A percentile compares a stretch with the other conserved stretches of the same genome.
phyloP scores from a whole-genome alignment of 2,329 filamentous ascomycete species.

The Lecanicillium sp. region DNA sequence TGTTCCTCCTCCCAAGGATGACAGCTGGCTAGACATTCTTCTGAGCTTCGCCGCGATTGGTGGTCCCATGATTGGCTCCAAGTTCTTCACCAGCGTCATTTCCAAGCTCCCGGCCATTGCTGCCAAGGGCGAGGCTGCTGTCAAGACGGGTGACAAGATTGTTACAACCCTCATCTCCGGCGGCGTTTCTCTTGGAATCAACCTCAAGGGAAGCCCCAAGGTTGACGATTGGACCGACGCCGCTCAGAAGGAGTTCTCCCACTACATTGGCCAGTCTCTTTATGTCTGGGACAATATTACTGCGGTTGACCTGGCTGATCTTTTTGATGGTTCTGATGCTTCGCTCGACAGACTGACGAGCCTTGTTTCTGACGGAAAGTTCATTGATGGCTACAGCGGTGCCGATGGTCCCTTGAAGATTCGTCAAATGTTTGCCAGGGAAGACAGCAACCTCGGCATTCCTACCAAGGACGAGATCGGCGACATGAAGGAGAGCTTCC shows the following conservation, averaged over 20 bases:
- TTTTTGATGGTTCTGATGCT: constrained; percentile 22
- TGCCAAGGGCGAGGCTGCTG: constrained; percentile 15
- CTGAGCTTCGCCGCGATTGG: constrained; percentile 25
- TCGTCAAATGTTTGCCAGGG: background rate
- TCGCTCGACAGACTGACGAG: constrained; percentile 20
- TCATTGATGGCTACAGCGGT: constrained; percentile 19
- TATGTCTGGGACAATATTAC: constrained; percentile 22
- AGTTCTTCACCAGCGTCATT: constrained; percentile 22
- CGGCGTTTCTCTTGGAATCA: constrained; percentile 23
- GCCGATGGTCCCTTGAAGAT: background rate
- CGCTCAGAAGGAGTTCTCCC: constrained; percentile 22
- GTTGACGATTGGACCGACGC: constrained; percentile 21
- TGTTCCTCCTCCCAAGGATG: constrained; percentile 18
- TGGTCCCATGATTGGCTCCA: constrained; percentile 18
- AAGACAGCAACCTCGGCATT: background rate
- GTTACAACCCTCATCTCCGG: constrained; percentile 22
- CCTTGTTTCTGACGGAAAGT: constrained; percentile 24
- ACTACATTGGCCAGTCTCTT: constrained; percentile 24
- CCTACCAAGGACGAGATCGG: background rate
- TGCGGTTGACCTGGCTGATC: constrained; percentile 8
- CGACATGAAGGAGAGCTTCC: constrained; percentile 14
- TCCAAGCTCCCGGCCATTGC: constrained; percentile 13
- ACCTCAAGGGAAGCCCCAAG: constrained; percentile 13
- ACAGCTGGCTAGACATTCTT: constrained; percentile 23
- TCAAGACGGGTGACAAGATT: constrained; percentile 23